These are phyloP conservation scores for Pisolithus sp. DNA, from an alignment of 768 basidiomycete genomes.

Conservation along the genomic window DNA sequence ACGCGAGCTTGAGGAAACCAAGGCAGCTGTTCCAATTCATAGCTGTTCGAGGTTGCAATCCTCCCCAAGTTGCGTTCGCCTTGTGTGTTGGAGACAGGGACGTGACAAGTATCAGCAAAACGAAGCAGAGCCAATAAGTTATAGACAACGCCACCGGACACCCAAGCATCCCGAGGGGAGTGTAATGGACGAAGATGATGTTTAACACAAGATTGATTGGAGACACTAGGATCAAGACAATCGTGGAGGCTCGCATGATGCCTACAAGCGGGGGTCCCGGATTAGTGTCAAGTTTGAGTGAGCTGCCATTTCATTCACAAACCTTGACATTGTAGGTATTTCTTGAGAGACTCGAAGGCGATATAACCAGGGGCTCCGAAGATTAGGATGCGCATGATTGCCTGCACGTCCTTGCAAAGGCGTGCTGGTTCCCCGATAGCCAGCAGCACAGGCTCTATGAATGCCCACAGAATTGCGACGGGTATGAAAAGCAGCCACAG, in stretches of 20 bases:
- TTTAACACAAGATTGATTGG: slow-evolving; percentile 63
- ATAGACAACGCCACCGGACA: slow-evolving; percentile 61
- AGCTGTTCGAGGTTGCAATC: slow-evolving; percentile 39
- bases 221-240: slow-evolving; percentile 53
- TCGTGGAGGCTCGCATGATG: slow-evolving; percentile 67
- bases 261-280: slow-evolving; percentile 33
- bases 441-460: slow-evolving; percentile 55
- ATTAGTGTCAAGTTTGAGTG: neutral
- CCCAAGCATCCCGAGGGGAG: slow-evolving; percentile 56
- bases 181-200: slow-evolving; percentile 56
- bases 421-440: slow-evolving; percentile 52
- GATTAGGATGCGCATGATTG: slow-evolving; percentile 58
- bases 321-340: slow-evolving; percentile 79
- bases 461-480: slow-evolving; percentile 56
- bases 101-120: slow-evolving; percentile 45
- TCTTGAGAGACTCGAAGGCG: slow-evolving; percentile 71
- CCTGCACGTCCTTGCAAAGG: slow-evolving; percentile 56
- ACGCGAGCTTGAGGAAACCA: slow-evolving; percentile 55
- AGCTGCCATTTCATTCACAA: slow-evolving; percentile 6
- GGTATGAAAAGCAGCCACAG: slow-evolving; percentile 63
- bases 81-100: slow-evolving; percentile 46
- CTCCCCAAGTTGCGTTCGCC: slow-evolving; percentile 59
- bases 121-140: slow-evolving; percentile 65
- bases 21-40: slow-evolving; percentile 46
- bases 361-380: slow-evolving; percentile 67